phyloP scores from a whole-genome alignment of 2,329 filamentous ascomycete genomes.

The Domatiomyces catenatus region DNA sequence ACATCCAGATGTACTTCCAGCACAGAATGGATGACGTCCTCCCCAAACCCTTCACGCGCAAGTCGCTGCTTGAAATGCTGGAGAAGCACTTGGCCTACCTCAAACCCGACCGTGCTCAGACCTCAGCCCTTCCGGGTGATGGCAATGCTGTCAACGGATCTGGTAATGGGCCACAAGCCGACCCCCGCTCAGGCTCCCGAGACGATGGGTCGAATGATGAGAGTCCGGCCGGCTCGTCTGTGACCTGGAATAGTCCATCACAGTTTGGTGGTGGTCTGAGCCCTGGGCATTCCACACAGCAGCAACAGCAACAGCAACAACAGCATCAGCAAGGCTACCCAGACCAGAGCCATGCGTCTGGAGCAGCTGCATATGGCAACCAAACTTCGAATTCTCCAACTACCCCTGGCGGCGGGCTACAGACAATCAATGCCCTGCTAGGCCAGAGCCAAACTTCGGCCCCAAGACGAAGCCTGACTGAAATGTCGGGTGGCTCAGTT shows the following conservation, averaged over 20 bases:
- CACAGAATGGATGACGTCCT: constrained; percentile 97
- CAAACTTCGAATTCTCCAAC: not conserved
- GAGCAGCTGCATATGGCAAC: not conserved
- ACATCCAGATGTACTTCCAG: constrained; percentile 93
- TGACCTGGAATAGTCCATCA: constrained; percentile 49
- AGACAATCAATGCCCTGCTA: not conserved
- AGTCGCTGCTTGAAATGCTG: constrained; percentile 68
- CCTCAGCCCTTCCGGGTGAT: not conserved
- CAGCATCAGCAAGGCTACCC: not conserved
- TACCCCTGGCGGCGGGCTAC: not conserved
- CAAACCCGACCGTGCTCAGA: constrained; percentile 27
- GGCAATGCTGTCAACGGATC: constrained; percentile 9
- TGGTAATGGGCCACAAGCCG: constrained; percentile 35
- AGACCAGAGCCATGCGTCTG: not conserved
- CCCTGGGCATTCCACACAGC: constrained; percentile 35
- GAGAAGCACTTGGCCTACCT: constrained; percentile 79
- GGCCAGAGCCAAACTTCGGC: not conserved
- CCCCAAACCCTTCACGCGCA: constrained; percentile 89
- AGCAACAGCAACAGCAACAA: not conserved
- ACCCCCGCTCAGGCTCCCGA: constrained; percentile 41
- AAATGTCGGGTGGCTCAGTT: not conserved
- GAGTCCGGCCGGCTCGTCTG: constrained; percentile 42
- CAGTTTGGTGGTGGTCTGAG: constrained; percentile 43
- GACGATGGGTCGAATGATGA: constrained; percentile 49
- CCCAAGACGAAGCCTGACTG: not conserved